Evolutionary conservation across 2,329 filamentous ascomycete genomes (phyloP), one percentile per base, ranked within the genome.

Genomic region (Pyrenochaeta sp.): DNA sequence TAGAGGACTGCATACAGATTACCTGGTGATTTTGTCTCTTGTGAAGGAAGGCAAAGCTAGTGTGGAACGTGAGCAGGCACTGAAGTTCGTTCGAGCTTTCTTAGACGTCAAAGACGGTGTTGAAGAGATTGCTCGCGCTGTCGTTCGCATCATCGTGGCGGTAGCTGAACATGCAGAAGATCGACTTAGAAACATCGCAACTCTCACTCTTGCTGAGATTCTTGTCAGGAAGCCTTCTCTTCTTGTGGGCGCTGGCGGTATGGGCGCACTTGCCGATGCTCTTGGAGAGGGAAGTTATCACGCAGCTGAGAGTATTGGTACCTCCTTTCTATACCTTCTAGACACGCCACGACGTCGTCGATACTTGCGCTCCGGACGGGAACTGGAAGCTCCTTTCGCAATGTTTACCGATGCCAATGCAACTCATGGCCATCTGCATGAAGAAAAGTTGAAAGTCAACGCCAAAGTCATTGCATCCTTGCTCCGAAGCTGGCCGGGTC

Each of bases 31-130:
- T 33, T 82, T 94, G 67, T 98, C 95, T 0, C 81, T 99, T 30
- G 92, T 96, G 61, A 98, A 98, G 73, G 95, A 98, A 74, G 90
- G 90, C 69, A 98, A 97, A 75, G 91, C 94, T n/a, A 93, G 94
- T 64, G 91, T 99, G 15, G 95, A 99, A 78, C 86, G 96, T 48
- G 95, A 99, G 75, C 95, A 99, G 77, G 95, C 95, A 11, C 81
- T 99, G 67, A 99, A 99, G 74, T 97, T 99, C 73, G 89, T 98
- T 21, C 87, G 95, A 54, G 91, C 93, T 9, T 99, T 99, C 69
- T 81, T 99, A 2, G 95, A 99, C 71, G 92, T 98, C 60, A 97
- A 97, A 71, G 91, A 92, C 58, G 95, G 95, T 10, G 88, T 96
- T 7, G 85, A 86, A 58, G 94, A 99, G 73, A 85, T 99, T 31